phyloP scores from a whole-genome alignment of 208 protist species.

The Borovskyia barvae region DNA sequence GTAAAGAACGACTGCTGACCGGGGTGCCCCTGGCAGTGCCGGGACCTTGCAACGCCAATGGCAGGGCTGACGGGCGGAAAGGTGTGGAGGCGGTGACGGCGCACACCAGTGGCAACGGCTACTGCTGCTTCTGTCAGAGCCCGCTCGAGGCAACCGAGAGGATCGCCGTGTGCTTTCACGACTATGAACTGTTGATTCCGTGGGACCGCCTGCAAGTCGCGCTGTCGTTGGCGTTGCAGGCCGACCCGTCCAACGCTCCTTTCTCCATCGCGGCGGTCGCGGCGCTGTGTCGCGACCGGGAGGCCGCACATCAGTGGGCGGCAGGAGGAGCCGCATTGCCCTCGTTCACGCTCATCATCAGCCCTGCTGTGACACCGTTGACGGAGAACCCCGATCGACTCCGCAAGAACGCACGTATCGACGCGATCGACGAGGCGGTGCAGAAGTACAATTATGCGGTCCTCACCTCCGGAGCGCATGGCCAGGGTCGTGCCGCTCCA shows the following conservation, averaged over 20 bases:
- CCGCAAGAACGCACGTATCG: slow-evolving; percentile 67
- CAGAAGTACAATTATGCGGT: slow-evolving; percentile 53
- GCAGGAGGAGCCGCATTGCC: background rate
- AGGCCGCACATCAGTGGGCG: background rate
- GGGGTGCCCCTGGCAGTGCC: background rate
- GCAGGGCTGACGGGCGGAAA: background rate
- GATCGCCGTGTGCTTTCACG: slow-evolving; percentile 33
- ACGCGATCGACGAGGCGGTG: slow-evolving; percentile 49
- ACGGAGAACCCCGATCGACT: slow-evolving; percentile 42
- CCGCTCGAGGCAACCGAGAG: too few relatives aligned
- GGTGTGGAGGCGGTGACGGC: background rate
- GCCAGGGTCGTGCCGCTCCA: background rate
- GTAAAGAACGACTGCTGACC: slow-evolving; percentile 15
- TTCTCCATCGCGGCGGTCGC: slow-evolving; percentile 2
- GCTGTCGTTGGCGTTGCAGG: background rate
- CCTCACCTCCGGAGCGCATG: slow-evolving; percentile 16
- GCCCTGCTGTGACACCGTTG: slow-evolving; percentile 33
- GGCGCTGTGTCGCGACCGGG: background rate
- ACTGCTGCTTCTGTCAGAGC: too few relatives aligned
- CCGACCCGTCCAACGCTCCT: too few relatives aligned
- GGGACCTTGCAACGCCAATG: too few relatives aligned
- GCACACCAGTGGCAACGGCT: background rate
- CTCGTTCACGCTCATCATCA: slow-evolving; percentile 48
- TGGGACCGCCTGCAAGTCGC: slow-evolving; percentile 11
- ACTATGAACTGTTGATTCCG: slow-evolving; percentile 37